Evolutionary conservation across 225 moss, liverwort and hornwort species (phyloP).

Genomic region (Bryum argenteum): DNA sequence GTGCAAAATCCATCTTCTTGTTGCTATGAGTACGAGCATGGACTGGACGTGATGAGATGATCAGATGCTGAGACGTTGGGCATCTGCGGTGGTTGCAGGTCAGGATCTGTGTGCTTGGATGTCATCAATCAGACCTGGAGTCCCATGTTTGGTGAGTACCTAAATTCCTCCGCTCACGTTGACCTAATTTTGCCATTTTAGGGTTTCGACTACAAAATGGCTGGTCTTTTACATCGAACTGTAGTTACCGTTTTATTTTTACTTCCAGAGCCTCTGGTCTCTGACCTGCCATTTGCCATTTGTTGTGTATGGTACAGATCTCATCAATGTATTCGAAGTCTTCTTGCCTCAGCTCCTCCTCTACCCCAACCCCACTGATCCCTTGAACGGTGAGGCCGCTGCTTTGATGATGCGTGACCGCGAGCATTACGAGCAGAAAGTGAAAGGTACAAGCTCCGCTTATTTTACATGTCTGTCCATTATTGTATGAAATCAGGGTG

Average conservation of each 20-base stretch:
- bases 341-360: slow-evolving; percentile 92
- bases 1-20: slow-evolving; percentile 25
- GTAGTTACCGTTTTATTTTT: too few relatives aligned
- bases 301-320: slow-evolving; percentile 58
- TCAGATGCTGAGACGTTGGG: slow-evolving; percentile 46
- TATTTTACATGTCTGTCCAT: neutral
- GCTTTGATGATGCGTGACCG: slow-evolving; percentile 94
- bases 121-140: slow-evolving; percentile 99
- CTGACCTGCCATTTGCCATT: slow-evolving; percentile 15
- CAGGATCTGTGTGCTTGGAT: slow-evolving; percentile 92
- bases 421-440: slow-evolving; percentile 93
- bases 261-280: too few relatives aligned
- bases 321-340: slow-evolving; percentile 93
- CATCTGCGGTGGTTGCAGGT: slow-evolving; percentile 66
- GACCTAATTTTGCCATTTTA: slow-evolving; percentile 9
- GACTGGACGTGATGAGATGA: slow-evolving; percentile 38
- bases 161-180: neutral
- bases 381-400: slow-evolving; percentile 87
- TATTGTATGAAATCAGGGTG: too few relatives aligned
- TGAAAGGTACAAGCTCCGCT: slow-evolving; percentile 61
- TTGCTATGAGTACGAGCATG: slow-evolving; percentile 35
- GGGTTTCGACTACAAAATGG: too few relatives aligned
- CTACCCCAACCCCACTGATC: slow-evolving; percentile 89
- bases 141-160: slow-evolving; percentile 90
- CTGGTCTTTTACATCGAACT: too few relatives aligned